Conservation (phyloP, 2,329 filamentous ascomycete genomes). For the Dactylellina parvicollis region DNA sequence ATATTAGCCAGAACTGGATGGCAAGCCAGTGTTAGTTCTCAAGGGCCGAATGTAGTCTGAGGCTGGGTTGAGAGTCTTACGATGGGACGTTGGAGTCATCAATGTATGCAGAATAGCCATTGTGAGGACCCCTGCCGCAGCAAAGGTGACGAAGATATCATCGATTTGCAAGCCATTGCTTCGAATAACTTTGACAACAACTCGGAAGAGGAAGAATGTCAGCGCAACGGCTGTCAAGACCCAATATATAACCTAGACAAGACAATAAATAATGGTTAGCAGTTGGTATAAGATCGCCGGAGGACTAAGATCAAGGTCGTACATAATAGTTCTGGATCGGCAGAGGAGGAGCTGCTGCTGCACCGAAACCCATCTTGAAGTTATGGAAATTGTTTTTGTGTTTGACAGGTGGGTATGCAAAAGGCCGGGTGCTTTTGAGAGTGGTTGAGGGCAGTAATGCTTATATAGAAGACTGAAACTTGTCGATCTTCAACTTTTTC, state of each 20-base stretch:
- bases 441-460: conserved; percentile 9
- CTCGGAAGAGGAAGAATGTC: conserved; percentile 35
- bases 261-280: conserved; percentile 1
- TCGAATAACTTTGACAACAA: conserved; percentile 27
- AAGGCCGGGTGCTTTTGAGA: conserved; percentile 7
- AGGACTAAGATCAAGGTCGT: not conserved
- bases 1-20: conserved; percentile 25
- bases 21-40: not conserved
- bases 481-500: conserved; percentile 32
- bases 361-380: conserved; percentile 49
- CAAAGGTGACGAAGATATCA: conserved; percentile 42
- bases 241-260: conserved; percentile 44
- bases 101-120: conserved; percentile 36
- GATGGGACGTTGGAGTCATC: conserved; percentile 35
- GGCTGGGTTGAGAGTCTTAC: conserved; percentile 4
- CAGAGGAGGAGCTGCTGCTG: conserved; percentile 28
- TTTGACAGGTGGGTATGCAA: conserved; percentile 2
- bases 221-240: conserved; percentile 36
- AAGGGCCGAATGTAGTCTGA: not conserved
- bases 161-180: conserved; percentile 37
- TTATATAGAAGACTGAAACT: conserved; percentile 9
- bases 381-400: not conserved
- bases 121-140: conserved; percentile 24
- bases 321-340: conserved; percentile 47
- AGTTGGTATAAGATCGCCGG: not conserved